These are phyloP conservation scores for Colletotrichum trifolii DNA, from an alignment of 2,329 filamentous ascomycete genomes.

Conservation along the genomic window DNA sequence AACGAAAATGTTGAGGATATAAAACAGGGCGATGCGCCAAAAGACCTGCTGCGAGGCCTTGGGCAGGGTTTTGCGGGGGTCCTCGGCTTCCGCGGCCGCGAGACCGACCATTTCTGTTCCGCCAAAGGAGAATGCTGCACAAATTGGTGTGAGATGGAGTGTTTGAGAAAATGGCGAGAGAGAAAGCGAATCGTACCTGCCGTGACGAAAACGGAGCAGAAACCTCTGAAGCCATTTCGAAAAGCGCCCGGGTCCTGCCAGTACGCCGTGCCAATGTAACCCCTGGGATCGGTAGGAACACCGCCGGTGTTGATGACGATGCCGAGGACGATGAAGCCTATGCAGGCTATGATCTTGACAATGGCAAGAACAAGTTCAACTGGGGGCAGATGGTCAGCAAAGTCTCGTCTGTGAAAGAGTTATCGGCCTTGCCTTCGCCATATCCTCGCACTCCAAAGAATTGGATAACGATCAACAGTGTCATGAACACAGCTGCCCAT, in stretches of 20 bases:
- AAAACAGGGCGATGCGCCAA: conserved; percentile 85
- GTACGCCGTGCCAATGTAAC: conserved; percentile 48
- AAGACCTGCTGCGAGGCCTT: conserved; percentile 83
- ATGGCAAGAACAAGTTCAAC: conserved; percentile 71
- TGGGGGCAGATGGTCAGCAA: conserved; percentile 70
- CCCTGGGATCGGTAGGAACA: conserved; percentile 56
- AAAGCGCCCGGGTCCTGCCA: conserved; percentile 44
- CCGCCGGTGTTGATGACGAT: neutral
- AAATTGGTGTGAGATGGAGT: neutral
- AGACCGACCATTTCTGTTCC: conserved; percentile 82
- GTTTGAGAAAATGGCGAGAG: too few species aligned
- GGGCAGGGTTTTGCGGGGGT: conserved; percentile 80
- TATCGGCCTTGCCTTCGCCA: conserved; percentile 72
- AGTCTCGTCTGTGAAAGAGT: conserved; percentile 73
- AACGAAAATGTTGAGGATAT: conserved; percentile 77
- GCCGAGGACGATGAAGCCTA: conserved; percentile 8
- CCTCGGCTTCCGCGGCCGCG: conserved; percentile 82
- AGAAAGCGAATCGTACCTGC: conserved; percentile 49
- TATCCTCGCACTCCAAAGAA: conserved; percentile 77
- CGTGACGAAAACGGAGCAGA: conserved; percentile 79
- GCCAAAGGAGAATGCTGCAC: conserved; percentile 76
- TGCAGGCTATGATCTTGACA: conserved; percentile 43
- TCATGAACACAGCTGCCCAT: conserved; percentile 78
- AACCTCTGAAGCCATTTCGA: conserved; percentile 65
- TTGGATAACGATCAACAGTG: conserved; percentile 73